Base-by-base conservation (phyloP, 176 grass and related monocot genomes). In the Oryza nivara region DNA sequence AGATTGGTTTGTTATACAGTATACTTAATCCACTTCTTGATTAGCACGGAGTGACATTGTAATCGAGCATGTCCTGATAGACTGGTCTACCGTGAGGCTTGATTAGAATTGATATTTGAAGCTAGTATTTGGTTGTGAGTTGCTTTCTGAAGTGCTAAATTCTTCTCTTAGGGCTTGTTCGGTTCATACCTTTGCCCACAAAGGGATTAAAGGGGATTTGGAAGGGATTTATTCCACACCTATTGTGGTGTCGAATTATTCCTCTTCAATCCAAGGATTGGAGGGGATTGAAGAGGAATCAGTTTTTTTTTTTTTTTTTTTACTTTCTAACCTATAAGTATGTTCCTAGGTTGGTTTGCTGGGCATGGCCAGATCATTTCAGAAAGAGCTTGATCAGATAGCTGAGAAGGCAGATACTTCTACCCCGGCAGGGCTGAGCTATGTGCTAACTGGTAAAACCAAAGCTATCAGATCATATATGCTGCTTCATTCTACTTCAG, bases 381-480 rank as follows among this genome's bases (percentile, higher is more conserved):
- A 99, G 73, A 96, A 86, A 81, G 96, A 99, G 70, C 96, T 99
- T 90, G 93, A 99, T 82, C 83, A 89, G 79, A 92, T 99, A 83
- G 96, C 96, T 36, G 93, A 94, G 82, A 95, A 88, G 83, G 93
- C 96, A 70, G 91, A 99, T 88, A 99, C 96, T 58, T 94, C 96
- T 80, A 96, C 91, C 20, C 91, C 96, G 11, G 88, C 91, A 86
- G 93, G 96, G 54, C 86, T 99, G 83, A 96, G 89, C 72, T 99
- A 79, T 86, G 89, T 99, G 36, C 89, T 99, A 81, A 82, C 91
- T 80, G 96, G 96, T 99, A 88, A 77, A 84, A 40, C 34, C 11
- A 78, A 76, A 61, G 56, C n/a, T 63, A 11, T 3, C 58, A 23
- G n/a, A 68, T 73, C 9, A 38, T 82, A 68, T 15, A 11, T 78